Base-by-base conservation (phyloP, 108 stramenopile species). In the Skeletonema potamos region DNA sequence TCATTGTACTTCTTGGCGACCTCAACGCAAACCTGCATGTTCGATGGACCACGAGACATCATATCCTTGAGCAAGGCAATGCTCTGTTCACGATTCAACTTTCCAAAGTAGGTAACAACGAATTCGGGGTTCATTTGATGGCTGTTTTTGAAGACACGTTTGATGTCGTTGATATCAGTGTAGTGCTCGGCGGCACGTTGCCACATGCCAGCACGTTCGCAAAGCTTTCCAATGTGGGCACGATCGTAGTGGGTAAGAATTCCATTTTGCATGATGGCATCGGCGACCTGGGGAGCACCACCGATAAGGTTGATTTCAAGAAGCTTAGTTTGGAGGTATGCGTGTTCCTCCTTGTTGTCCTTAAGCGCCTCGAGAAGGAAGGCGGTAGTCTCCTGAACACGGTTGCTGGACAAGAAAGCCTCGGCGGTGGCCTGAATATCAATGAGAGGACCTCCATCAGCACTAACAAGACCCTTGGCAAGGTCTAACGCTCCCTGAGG, bases 131-230 rank as follows among this genome's bases (percentile, higher is more conserved):
- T 92, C 94, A 99, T 95, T 57, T 95, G 91, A 75, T 97, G 96
- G 64, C 94, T 89, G 76, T 96, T 96, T 83, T 97, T 94, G 84
- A 96, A 95, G 28, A 96, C 93, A 55, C 92, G 92, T 92, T 99
- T 99, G 77, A 99, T 99, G 84, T 99, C 99, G 11, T 85, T 90
- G 34, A 97, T 95, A 61, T 98, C 96, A 59, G 94, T 97, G 94
- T 98, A 99, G 81, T 98, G 96, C 84, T 99, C 98, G n/a, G 99
- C 96, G 6, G 99, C 99, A 51, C 99, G 96, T 85, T 99, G 98
- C 92, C 91, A 97, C 89, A 99, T 97, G 1, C 97, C 97, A 6
- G 94, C 92, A 27, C 92, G 86, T 84, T 99, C 99, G 74, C 98
- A 99, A 36, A 99, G 86, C 88, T 96, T 97, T 68, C 95, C 99